These are phyloP conservation scores for Phaeophleospora eucalypticola DNA, from an alignment of 2,329 filamentous ascomycete species.

Conservation along the genomic window DNA sequence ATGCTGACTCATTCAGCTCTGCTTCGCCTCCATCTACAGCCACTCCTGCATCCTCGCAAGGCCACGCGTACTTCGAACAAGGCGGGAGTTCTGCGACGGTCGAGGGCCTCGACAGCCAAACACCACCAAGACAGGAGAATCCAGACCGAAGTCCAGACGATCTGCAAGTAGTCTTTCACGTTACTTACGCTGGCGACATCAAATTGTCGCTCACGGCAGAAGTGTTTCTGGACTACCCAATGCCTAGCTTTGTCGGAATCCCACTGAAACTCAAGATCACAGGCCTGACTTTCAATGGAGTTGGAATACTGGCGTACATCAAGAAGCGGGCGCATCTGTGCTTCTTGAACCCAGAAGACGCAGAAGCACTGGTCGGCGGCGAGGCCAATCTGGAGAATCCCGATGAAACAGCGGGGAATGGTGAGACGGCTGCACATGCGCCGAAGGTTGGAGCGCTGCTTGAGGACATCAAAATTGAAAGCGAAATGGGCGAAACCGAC, in stretches of 20 bases:
- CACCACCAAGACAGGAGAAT: slow-evolving; percentile 46
- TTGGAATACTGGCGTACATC: slow-evolving; percentile 88
- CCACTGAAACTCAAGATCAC: slow-evolving; percentile 93
- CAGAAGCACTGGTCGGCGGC: slow-evolving; percentile 59
- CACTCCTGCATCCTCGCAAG: slow-evolving; percentile 43
- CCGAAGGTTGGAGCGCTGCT: slow-evolving; percentile 62
- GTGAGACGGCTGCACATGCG: slow-evolving; percentile 5
- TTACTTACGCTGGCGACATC: slow-evolving; percentile 83
- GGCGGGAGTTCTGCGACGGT: slow-evolving; percentile 15
- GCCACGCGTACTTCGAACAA: slow-evolving; percentile 26
- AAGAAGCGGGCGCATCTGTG: slow-evolving; percentile 87
- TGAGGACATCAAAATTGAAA: slow-evolving; percentile 92
- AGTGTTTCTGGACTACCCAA: slow-evolving; percentile 94
- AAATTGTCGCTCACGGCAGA: slow-evolving; percentile 87
- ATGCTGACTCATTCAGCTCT: slow-evolving; percentile 42
- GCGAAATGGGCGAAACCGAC: slow-evolving; percentile 91
- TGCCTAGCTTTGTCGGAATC: slow-evolving; percentile 96
- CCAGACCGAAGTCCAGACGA: slow-evolving; percentile 78
- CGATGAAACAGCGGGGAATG: slow-evolving; percentile 21
- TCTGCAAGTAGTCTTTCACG: slow-evolving; percentile 86
- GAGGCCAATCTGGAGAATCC: slow-evolving; percentile 33
- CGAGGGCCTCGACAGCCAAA: slow-evolving; percentile 25
- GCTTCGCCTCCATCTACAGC: slow-evolving; percentile 45
- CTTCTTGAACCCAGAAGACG: slow-evolving; percentile 89
- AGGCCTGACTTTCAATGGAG: slow-evolving; percentile 88